Evolutionary conservation across 306 rosid species (phyloP), one percentile per base, ranked within the genome.

Genomic region (Oxytropis ochrocephala): DNA sequence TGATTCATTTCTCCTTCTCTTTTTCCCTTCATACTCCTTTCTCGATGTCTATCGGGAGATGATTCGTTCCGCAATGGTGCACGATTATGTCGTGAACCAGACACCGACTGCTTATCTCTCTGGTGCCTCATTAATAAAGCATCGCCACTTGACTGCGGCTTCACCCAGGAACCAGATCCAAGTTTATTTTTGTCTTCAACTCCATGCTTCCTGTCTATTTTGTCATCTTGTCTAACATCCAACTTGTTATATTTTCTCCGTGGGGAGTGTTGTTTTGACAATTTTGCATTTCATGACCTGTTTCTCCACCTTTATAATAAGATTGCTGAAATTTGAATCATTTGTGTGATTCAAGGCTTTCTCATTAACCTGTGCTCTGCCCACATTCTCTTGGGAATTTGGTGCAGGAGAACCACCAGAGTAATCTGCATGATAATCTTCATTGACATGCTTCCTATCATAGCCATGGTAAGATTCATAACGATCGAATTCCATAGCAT

Each of bases 291-390:
- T 69, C 85, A 73, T 87, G 92, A 70, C 87, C 85, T 24, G 70
- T 10, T 42, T 59, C 86, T 35, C 92, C 92, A 78, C 92, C 85
- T 62, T 65, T 67, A 59, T 54, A 85, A 73, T 88, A 87, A 39
- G 72, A 50, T 36, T 18, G 78, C 44, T 5, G 67, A 18, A 64
- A 58, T 13, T 80, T n/a, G 74, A 52, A 58, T 49, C 66, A 62
- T 49, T 61, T 33, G n/a, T 62, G 49, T 21, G 72, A 57, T 74
- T 76, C 55, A 74, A 46, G 61, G 67, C 55, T 50, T 61, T 66
- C 59, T 72, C 75, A 11, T 70, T 66, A 57, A 38, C 50, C 30
- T 14, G 74, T 10, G 41, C 72, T 74, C 76, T 59, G 43, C 56
- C 57, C 8, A 29, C 36, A 53, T 78, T 51, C 53, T 87, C 81